Evolutionary conservation across 2,329 filamentous ascomycete genomes (phyloP).

Genomic region (Neofusicoccum umdonicola): DNA sequence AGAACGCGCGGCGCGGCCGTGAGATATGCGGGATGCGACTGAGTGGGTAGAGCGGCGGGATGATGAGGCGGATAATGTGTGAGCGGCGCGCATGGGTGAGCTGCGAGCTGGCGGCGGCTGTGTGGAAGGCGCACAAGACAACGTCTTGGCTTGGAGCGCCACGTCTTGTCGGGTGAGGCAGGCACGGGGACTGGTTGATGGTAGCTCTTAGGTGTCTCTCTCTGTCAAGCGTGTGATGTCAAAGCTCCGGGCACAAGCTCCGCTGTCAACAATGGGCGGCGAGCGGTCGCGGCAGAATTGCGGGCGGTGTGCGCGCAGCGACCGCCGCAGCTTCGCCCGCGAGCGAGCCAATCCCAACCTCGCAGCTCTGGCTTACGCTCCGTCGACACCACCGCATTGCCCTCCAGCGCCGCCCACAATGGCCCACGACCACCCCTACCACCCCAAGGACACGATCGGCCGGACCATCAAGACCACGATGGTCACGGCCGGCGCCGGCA

Average conservation of each 20-base stretch:
- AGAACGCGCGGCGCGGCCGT: neutral
- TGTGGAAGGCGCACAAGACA: neutral
- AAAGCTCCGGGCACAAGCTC: neutral
- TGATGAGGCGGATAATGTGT: slow-evolving; percentile 12
- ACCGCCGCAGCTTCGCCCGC: neutral
- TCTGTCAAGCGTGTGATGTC: neutral
- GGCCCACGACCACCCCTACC: slow-evolving; percentile 51
- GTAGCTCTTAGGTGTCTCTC: too few relatives aligned
- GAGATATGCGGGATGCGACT: neutral
- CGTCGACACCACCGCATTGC: slow-evolving; percentile 12
- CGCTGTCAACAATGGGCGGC: neutral
- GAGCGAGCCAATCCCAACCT: slow-evolving; percentile 10
- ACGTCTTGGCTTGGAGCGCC: neutral
- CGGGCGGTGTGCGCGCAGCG: neutral
- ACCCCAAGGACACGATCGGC: slow-evolving; percentile 72
- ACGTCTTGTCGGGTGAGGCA: neutral
- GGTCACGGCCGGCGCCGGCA: slow-evolving; percentile 65
- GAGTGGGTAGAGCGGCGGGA: neutral
- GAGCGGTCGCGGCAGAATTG: slow-evolving; percentile 1
- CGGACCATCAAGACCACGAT: slow-evolving; percentile 63
- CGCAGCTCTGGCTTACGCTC: neutral
- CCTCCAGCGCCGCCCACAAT: slow-evolving; percentile 29
- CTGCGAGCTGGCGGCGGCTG: neutral
- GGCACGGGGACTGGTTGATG: neutral
- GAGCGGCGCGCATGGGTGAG: neutral